These are phyloP conservation scores for Schwanniomyces occidentalis DNA, from an alignment of 805 yeast species.

Conservation along the genomic window DNA sequence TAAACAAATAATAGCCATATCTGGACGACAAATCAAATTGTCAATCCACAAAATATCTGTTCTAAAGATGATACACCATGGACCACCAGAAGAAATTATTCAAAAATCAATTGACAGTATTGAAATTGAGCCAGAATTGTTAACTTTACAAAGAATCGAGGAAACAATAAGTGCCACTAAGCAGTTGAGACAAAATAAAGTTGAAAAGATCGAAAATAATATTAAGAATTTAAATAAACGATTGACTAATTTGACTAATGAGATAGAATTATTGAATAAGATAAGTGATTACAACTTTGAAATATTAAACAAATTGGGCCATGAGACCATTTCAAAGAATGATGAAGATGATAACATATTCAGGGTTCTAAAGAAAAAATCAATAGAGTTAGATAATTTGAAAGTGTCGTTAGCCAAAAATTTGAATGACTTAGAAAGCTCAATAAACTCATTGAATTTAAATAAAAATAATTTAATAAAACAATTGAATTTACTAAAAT, in stretches of 20 bases:
- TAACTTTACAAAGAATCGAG: slow-evolving; percentile 45
- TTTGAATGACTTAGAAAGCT: slow-evolving; percentile 48
- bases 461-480: slow-evolving; percentile 36
- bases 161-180: slow-evolving; percentile 33
- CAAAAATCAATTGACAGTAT: slow-evolving; percentile 43
- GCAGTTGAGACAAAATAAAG: slow-evolving; percentile 24
- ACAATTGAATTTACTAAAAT: slow-evolving; percentile 37
- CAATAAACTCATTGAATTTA: slow-evolving; percentile 36
- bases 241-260: slow-evolving; percentile 11
- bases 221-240: slow-evolving; percentile 10
- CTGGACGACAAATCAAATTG: too few relatives aligned
- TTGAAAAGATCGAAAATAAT: slow-evolving; percentile 12
- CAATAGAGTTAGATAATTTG: slow-evolving; percentile 40
- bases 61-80: slow-evolving; percentile 5
- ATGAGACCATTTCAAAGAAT: slow-evolving; percentile 2
- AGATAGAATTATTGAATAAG: slow-evolving; percentile 18
- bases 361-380: slow-evolving; percentile 25
- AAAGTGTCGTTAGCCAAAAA: slow-evolving; percentile 54
- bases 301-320: slow-evolving; percentile 14
- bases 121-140: slow-evolving; percentile 52
- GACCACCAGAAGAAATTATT: slow-evolving; percentile 10
- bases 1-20: too few relatives aligned
- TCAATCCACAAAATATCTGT: too few relatives aligned
- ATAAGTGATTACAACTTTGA: slow-evolving; percentile 23
- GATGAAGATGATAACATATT: slow-evolving; percentile 24